phyloP scores from a whole-genome alignment of 306 rosid species.

The Elaeagnus macrophylla region DNA sequence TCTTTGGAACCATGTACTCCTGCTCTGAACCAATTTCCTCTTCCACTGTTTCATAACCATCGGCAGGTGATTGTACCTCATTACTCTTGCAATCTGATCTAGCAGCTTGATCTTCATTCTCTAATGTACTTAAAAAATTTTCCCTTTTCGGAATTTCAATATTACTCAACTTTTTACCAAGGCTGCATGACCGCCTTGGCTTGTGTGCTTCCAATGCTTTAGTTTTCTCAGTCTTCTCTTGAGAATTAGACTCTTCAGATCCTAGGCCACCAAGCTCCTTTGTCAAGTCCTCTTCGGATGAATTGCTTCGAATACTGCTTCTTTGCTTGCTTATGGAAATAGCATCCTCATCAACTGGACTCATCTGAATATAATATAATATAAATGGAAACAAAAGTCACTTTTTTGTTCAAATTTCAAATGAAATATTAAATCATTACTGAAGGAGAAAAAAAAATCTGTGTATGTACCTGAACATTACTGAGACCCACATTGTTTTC shows the following conservation, averaged over 20 bases:
- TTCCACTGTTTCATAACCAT: slow-evolving; percentile 19
- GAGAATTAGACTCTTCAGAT: slow-evolving; percentile 25
- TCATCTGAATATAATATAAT: slow-evolving; percentile 54
- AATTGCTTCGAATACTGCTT: slow-evolving; percentile 50
- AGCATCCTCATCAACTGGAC: slow-evolving; percentile 55
- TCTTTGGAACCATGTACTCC: slow-evolving; percentile 20
- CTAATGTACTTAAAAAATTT: slow-evolving; percentile 22
- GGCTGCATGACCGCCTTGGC: slow-evolving; percentile 20
- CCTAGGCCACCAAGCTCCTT: slow-evolving; percentile 38
- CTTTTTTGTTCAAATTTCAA: slow-evolving; percentile 19
- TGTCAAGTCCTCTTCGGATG: slow-evolving; percentile 62
- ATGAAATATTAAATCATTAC: slow-evolving; percentile 2
- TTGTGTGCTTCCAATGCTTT: slow-evolving; percentile 23
- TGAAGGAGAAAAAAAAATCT: slow-evolving; percentile 9
- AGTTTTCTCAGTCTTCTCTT: slow-evolving; percentile 18
- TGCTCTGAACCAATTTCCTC: slow-evolving; percentile 17
- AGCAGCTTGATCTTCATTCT: slow-evolving; percentile 22
- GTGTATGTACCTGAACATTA: slow-evolving; percentile 67
- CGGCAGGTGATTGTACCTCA: slow-evolving; percentile 17
- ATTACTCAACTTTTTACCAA: slow-evolving; percentile 32
- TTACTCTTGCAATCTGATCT: slow-evolving; percentile 8
- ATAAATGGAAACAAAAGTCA: slow-evolving; percentile 6
- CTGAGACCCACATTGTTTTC: slow-evolving; percentile 75
- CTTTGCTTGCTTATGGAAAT: slow-evolving; percentile 30
- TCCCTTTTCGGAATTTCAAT: slow-evolving; percentile 51